phyloP scores from a whole-genome alignment of 2,329 filamentous ascomycete species.

The Monilinia fructicola region DNA sequence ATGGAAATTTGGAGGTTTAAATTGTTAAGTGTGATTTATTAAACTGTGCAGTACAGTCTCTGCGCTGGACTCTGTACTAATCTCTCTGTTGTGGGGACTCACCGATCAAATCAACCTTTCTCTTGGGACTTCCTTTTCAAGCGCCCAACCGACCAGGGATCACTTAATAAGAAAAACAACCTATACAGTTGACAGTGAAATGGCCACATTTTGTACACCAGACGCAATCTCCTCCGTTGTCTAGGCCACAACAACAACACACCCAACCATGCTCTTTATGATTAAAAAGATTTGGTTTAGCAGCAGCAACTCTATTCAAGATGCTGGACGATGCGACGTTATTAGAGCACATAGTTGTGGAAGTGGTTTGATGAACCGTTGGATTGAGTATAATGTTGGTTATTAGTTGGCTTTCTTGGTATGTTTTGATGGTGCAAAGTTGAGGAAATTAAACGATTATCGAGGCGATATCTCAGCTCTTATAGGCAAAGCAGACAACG shows the following conservation, averaged over 20 bases:
- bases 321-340: neutral
- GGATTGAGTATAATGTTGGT: neutral
- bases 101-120: neutral
- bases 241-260: conserved; percentile 7
- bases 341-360: neutral
- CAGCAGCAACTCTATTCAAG: no score
- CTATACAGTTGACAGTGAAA: conserved; percentile 8
- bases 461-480: neutral
- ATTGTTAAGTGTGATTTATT: neutral
- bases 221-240: neutral
- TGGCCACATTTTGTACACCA: neutral
- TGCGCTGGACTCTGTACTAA: neutral
- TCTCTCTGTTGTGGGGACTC: neutral
- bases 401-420: neutral
- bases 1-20: neutral
- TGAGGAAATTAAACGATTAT: neutral
- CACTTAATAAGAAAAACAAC: conserved; percentile 6
- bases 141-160: neutral
- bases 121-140: neutral
- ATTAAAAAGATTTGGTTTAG: neutral
- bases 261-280: neutral
- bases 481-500: neutral
- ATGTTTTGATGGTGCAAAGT: neutral
- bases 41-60: neutral
- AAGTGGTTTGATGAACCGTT: neutral